phyloP scores from a whole-genome alignment of 2,329 filamentous ascomycete genomes.

The Penicillium sp. region DNA sequence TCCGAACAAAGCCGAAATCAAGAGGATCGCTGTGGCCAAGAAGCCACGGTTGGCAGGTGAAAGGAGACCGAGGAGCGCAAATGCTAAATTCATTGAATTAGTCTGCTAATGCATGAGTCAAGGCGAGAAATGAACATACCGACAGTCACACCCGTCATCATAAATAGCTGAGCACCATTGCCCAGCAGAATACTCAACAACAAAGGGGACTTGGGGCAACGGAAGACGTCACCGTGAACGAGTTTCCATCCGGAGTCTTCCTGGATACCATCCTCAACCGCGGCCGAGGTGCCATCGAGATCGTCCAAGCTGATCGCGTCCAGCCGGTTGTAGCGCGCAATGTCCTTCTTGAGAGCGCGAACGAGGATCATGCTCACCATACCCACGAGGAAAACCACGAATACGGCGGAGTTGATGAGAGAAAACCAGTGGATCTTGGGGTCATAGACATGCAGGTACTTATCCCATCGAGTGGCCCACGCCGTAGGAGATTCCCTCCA shows the following conservation, averaged over 20 bases:
- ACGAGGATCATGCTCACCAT: slow-evolving; percentile 91
- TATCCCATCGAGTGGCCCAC: slow-evolving; percentile 98
- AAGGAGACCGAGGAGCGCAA: slow-evolving; percentile 88
- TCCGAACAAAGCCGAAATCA: slow-evolving; percentile 88
- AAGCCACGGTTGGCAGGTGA: slow-evolving; percentile 94
- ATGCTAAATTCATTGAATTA: slow-evolving; percentile 46
- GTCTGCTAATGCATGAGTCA: background rate
- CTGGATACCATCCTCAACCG: slow-evolving; percentile 83
- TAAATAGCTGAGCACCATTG: slow-evolving; percentile 92
- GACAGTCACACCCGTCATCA: slow-evolving; percentile 95
- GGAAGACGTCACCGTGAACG: slow-evolving; percentile 95
- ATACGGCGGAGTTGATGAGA: slow-evolving; percentile 89
- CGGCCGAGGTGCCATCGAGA: slow-evolving; percentile 67
- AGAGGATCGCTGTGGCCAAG: slow-evolving; percentile 83
- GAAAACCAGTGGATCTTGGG: slow-evolving; percentile 99
- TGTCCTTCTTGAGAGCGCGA: slow-evolving; percentile 86
- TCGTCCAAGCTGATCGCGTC: slow-evolving; percentile 89
- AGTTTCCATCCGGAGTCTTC: slow-evolving; percentile 99
- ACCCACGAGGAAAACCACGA: slow-evolving; percentile 83
- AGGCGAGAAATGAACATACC: slow-evolving; percentile 33
- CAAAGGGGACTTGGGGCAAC: slow-evolving; percentile 74
- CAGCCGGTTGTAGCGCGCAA: slow-evolving; percentile 90
- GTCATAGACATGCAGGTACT: slow-evolving; percentile 94
- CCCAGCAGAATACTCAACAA: slow-evolving; percentile 82
- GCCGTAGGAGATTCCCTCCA: slow-evolving; percentile 80